Evolutionary conservation across 306 rosid genomes (phyloP), one percentile per base, ranked within the genome.

Genomic region (Rosa lucieae): DNA sequence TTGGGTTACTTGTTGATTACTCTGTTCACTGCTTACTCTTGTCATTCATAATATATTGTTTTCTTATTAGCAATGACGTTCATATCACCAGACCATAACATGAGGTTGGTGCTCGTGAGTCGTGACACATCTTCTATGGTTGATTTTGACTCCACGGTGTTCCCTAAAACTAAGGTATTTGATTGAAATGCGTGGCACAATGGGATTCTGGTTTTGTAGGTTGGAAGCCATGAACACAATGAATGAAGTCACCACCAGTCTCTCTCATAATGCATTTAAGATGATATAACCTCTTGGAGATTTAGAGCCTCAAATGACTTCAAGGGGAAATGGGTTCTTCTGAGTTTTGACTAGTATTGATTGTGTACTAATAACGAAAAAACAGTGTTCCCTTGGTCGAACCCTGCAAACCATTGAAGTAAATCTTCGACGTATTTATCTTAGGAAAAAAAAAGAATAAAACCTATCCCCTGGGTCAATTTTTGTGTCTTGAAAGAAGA

Each of bases 161-260:
- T 70, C 3, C 26, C 53, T 20, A 52, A 72, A 73, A 35, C 61
- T 10, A 61, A 79, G 81, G 75, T 70, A 26, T 62, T 49, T 55
- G 76, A 42, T 75, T 55, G 61, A 71, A 46, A 18, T 48, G 72
- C 78, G 85, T 85, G 88, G 83, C 77, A 66, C 67, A 53, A 18
- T 21, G 67, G 18, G 78, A 29, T 61, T 26, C 56, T n/a, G 69
- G 55, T 47, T 48, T 62, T 75, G 39, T 35, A 49, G 80, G 61
- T 8, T 29, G 43, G 53, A 20, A 20, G 21, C 46, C 74, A 2
- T 61, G 6, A 21, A 20, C 48, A 51, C 40, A 66, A 35, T 66
- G 70, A 29, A 66, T 66, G 70, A 47, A 58, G 52, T 77, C 49
- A 59, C 55, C 9, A 21, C 46, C 61, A 74, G 53, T 74, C 88